Base-by-base conservation (phyloP, 805 yeast species). In the Candida nitratophila region DNA sequence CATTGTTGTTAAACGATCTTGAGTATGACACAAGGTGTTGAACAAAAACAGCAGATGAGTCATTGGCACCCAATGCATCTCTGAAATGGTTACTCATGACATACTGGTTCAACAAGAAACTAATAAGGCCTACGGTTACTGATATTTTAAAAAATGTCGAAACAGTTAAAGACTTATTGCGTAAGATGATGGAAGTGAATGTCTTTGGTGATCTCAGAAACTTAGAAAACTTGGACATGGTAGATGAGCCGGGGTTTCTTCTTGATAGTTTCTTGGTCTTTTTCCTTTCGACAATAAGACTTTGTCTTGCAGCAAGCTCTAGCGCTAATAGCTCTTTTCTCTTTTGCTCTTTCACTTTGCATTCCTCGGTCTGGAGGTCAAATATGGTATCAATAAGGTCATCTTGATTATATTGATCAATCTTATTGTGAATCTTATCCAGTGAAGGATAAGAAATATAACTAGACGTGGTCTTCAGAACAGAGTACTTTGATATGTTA, bases 111-210 rank as follows among this genome's bases (percentile, higher is more conserved):
- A 40, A 14, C 12, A 40, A 21, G 15, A 40, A 40, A 17, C 43
- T 35, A 3, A 31, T 2, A 5, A 40, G 6, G 5, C 38, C 43
- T 15, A 40, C 26, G 17, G 43, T 16, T 3, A 40, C 15, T 12
- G 43, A 40, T 5, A 40, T 8, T 19, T 33, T 40, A 8, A 40
- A 37, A 21, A 40, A 32, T 11, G 43, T 40, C 2, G 43, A 40
- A 2, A 40, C 17, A 17, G 15, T 16, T 22, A 21, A 24, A 15
- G 4, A 4, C 14, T 35, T 40, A 17, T 35, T 17, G 12, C 38
- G 32, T 8, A 27, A 26, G 17, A 37, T 17, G 9, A 27, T 10
- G 6, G 22, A 16, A 11, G 20, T 16, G 9, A 21, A 14, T 17
- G 15, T 37, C 14, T 22, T 22, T 22, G 20, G 19, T n/a, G 31